Base-by-base conservation (phyloP, 148 eudicot genomes). In the Polygonum aviculare region DNA sequence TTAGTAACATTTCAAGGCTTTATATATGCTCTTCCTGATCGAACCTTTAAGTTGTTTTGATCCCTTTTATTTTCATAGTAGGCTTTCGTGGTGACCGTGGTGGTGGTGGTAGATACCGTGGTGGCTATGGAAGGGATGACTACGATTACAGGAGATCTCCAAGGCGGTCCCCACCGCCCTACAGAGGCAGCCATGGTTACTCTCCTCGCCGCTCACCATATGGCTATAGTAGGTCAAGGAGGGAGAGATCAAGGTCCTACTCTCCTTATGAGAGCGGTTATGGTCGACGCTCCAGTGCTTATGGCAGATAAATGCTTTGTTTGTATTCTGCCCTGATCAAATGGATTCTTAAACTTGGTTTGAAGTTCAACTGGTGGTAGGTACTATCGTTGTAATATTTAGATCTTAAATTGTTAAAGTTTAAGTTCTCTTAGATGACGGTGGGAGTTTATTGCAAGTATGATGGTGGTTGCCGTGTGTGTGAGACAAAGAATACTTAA, bases 201-300 rank as follows among this genome's bases (percentile, higher is more conserved):
- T 94, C 97, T n/a, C 94, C 95, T 40, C 84, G 90, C 31, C 84
- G 83, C 22, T 90, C 98, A 5, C 97, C 95, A 57, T 86, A 85
- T 80, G 91, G 90, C 38, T 93, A 90, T 79, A 90, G 97, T 79
- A 90, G 97, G 75, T 92, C 99, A 74, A 95, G 97, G 83, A 89
- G 97, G 81, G 94, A 89, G 59, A 80, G 99, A 38, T 90, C 97
- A 62, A 85, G 94, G 84, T 94, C 97, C 15, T 92, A 90, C 80
- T 92, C 99, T 12, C 98, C 96, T 21, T 88, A 89, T 77, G 90
- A 85, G 41, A 87, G 94, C 77, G 83, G 81, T 77, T 95, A 95
- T 80, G 83, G 84, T 18, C 92, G 90, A 65, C 94, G 98, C 55
- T 86, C 91, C 73, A 81, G 83, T 77, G 80, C 26, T 0, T 84